Evolutionary conservation across 2,329 filamentous ascomycete genomes (phyloP).

Genomic region (Thelonectria olida): DNA sequence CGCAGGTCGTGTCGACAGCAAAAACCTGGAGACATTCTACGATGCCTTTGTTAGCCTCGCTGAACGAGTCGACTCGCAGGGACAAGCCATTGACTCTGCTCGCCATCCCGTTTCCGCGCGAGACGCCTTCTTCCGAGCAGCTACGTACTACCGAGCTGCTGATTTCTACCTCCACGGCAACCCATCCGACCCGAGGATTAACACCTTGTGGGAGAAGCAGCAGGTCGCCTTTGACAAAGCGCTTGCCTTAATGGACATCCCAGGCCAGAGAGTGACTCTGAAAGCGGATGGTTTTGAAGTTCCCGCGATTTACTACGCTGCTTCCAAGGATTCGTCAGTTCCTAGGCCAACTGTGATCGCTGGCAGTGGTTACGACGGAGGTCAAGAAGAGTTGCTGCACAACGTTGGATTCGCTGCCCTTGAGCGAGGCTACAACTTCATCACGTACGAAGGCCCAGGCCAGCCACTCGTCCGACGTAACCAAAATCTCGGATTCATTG

Average conservation of each 20-base stretch:
- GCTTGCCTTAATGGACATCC: not conserved
- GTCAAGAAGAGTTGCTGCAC: constrained; percentile 54
- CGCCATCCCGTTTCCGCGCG: not conserved
- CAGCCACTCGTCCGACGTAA: constrained; percentile 52
- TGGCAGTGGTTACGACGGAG: constrained; percentile 52
- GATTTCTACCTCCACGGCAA: constrained; percentile 7
- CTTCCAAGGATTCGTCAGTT: constrained; percentile 21
- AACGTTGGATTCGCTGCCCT: constrained; percentile 45
- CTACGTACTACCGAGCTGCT: not conserved
- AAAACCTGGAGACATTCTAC: not conserved
- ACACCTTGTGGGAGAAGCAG: not conserved
- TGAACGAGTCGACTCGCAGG: not conserved
- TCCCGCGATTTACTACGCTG: constrained; percentile 44
- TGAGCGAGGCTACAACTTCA: constrained; percentile 51
- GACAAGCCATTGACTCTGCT: not conserved
- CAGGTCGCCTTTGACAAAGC: not conserved
- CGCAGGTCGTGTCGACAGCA: not conserved
- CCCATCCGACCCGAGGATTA: not conserved
- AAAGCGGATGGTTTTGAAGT: constrained; percentile 37
- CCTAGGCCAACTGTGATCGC: constrained; percentile 50
- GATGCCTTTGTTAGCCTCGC: not conserved
- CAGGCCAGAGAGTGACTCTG: not conserved
- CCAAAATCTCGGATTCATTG: constrained; percentile 55
- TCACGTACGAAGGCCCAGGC: constrained; percentile 58
- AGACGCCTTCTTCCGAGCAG: not conserved